Conservation (phyloP, 2,329 filamentous ascomycete genomes). For the Tricladium varicosporioides region DNA sequence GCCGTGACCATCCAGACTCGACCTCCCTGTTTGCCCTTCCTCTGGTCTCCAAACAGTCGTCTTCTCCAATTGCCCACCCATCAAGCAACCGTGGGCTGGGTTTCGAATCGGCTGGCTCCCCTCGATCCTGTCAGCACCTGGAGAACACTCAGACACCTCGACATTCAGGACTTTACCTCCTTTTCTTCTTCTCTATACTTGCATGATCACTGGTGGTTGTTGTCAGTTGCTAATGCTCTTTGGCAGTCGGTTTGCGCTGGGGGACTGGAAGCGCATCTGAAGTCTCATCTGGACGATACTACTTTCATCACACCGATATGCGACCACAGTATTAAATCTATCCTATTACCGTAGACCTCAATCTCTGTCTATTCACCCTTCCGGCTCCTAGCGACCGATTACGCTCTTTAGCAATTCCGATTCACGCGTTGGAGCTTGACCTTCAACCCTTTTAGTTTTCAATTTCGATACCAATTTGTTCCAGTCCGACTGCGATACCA, state of each 20-base stretch:
- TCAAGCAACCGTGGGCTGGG: background rate
- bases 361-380: constrained; percentile 22
- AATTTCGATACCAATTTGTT: constrained; percentile 1
- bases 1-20: no score
- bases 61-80: background rate
- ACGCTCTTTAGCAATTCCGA: constrained; percentile 28
- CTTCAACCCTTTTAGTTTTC: constrained; percentile 5
- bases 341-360: constrained; percentile 21
- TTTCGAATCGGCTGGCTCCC: constrained; percentile 7
- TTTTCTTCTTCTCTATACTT: constrained; percentile 8
- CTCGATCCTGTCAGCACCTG: background rate
- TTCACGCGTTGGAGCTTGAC: constrained; percentile 24
- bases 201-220: constrained; percentile 11
- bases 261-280: background rate
- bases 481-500: background rate
- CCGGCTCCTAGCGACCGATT: constrained; percentile 31
- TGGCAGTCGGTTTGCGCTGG: constrained; percentile 6
- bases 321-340: constrained; percentile 15
- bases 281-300: constrained; percentile 6
- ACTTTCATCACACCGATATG: constrained; percentile 18
- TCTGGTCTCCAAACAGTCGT: background rate
- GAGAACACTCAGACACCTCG: constrained; percentile 3
- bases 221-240: constrained; percentile 21
- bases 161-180: background rate
- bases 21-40: no score